Conservation (phyloP, 441 rosid genomes). For the Populus hybrid region DNA sequence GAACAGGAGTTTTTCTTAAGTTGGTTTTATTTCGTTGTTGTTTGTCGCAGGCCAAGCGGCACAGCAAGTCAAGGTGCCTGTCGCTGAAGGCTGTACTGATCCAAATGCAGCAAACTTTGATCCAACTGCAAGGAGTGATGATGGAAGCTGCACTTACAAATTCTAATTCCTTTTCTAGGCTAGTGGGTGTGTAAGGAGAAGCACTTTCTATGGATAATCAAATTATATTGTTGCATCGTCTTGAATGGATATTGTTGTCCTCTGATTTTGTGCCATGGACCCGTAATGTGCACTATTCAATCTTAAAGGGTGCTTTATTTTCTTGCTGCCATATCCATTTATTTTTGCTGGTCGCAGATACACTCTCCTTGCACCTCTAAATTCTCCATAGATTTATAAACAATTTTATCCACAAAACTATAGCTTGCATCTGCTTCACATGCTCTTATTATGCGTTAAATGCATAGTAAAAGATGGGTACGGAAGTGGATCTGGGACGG, state of each 20-base stretch:
- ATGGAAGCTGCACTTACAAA: slow-evolving; percentile 72
- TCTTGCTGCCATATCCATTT: neutral
- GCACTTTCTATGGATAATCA: slow-evolving; percentile 11
- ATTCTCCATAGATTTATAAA: too few species aligned
- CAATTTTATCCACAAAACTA: neutral
- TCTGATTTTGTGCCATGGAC: slow-evolving; percentile 36
- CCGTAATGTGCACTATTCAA: neutral
- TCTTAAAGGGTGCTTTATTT: neutral
- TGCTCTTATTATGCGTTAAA: too few species aligned
- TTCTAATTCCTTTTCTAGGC: slow-evolving; percentile 18
- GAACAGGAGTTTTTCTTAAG: neutral
- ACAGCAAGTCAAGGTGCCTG: slow-evolving; percentile 66
- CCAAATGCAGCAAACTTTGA: slow-evolving; percentile 64
- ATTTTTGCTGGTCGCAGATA: too few species aligned
- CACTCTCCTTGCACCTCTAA: too few species aligned
- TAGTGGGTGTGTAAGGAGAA: neutral
- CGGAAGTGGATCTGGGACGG: too few species aligned
- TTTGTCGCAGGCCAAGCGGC: slow-evolving; percentile 68
- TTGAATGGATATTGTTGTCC: slow-evolving; percentile 21
- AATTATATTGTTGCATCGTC: neutral
- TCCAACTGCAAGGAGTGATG: slow-evolving; percentile 94
- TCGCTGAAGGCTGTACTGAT: slow-evolving; percentile 90
- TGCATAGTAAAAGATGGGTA: too few species aligned
- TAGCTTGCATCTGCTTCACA: too few species aligned
- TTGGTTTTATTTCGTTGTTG: neutral